Evolutionary conservation across 371 early-diverging fungal genomes (phyloP).

Genomic region (Rhizopus sp.): DNA sequence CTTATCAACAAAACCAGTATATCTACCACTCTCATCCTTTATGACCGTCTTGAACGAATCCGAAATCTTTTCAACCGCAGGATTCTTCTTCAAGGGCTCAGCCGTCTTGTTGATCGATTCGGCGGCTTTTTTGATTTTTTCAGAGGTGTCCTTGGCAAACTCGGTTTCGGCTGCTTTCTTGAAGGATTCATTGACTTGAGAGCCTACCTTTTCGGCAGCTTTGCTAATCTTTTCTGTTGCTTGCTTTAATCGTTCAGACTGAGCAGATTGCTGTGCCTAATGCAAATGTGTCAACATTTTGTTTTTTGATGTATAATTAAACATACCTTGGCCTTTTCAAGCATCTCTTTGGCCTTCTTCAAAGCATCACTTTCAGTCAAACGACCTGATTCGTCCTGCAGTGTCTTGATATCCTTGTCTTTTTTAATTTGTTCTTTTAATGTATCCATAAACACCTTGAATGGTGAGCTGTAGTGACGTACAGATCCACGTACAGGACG

Average conservation of each 20-base stretch:
- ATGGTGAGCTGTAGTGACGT: conserved; percentile 49
- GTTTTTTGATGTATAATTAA: not conserved
- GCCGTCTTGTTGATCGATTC: conserved; percentile 66
- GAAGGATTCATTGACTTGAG: conserved; percentile 73
- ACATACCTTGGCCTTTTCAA: conserved; percentile 65
- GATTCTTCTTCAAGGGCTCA: conserved; percentile 77
- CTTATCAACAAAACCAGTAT: conserved; percentile 77
- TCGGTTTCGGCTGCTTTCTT: conserved; percentile 86
- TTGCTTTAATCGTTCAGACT: conserved; percentile 62
- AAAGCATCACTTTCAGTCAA: conserved; percentile 87
- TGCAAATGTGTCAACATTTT: not conserved
- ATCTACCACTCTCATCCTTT: conserved; percentile 74
- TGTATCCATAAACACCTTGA: conserved; percentile 77
- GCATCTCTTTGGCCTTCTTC: conserved; percentile 85
- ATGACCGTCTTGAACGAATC: conserved; percentile 73
- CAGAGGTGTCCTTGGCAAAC: conserved; percentile 80
- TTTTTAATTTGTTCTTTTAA: conserved; percentile 90
- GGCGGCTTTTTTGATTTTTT: conserved; percentile 64
- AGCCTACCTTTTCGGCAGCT: conserved; percentile 75
- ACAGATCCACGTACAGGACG: conserved; percentile 19
- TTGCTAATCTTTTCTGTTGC: conserved; percentile 79
- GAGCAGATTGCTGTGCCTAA: conserved; percentile 45
- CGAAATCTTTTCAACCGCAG: conserved; percentile 71
- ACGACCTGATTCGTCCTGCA: conserved; percentile 82
- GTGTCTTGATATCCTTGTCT: conserved; percentile 89